These are phyloP conservation scores for Cladosporium sp. DNA, from an alignment of 2,329 filamentous ascomycete species.

Conservation along the genomic window DNA sequence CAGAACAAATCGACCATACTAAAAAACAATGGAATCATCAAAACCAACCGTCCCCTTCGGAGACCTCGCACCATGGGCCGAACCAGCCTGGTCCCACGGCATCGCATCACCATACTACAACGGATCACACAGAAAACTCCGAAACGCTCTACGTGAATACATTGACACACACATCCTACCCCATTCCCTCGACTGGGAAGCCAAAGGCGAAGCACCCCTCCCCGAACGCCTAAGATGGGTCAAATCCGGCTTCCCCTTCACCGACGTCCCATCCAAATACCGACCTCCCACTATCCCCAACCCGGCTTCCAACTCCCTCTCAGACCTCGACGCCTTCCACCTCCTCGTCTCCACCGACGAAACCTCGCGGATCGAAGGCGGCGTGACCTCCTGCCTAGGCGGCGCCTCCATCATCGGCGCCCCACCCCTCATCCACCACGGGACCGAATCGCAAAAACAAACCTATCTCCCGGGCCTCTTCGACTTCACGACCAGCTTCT, in stretches of 20 bases:
- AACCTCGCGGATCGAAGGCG: conserved; percentile 36
- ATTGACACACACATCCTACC: conserved; percentile 57
- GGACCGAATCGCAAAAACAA: conserved; percentile 55
- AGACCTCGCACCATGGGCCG: conserved; percentile 38
- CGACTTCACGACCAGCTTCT: conserved; percentile 57
- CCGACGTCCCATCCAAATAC: conserved; percentile 42
- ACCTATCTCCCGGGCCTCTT: conserved; percentile 59
- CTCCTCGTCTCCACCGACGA: conserved; percentile 32
- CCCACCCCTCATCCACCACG: conserved; percentile 61
- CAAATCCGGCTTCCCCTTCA: conserved; percentile 39
- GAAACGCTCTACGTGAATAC: conserved; percentile 54
- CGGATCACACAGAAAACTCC: conserved; percentile 55
- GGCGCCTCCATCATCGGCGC: conserved; percentile 60
- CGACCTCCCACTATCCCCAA: conserved; percentile 37
- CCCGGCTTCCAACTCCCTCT: conserved; percentile 43
- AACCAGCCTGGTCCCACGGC: conserved; percentile 44
- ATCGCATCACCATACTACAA: conserved; percentile 61
- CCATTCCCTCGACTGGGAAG: conserved; percentile 61
- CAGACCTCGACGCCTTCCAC: conserved; percentile 56
- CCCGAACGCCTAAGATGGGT: conserved; percentile 39
- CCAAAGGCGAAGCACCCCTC: conserved; percentile 44
- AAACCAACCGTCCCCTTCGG: conserved; percentile 4
- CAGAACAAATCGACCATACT: too few species aligned
- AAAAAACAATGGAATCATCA: too few species aligned
- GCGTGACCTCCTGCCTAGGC: conserved; percentile 55